Evolutionary conservation across 2,329 filamentous ascomycete genomes (phyloP).

Genomic region (Beauveria australis): DNA sequence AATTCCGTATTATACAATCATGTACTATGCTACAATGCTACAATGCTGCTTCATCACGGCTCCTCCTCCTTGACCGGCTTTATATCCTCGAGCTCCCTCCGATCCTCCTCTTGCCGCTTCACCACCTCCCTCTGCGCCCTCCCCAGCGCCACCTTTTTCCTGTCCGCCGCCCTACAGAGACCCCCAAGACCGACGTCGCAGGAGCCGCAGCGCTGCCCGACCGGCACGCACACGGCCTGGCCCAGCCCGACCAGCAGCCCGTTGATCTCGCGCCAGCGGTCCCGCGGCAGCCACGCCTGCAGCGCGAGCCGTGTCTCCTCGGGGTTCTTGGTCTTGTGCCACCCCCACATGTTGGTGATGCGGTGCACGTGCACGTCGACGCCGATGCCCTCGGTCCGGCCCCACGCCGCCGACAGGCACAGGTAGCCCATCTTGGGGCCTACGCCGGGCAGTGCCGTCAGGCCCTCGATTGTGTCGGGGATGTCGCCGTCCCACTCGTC

Average conservation of each 20-base stretch:
- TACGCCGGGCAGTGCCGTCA: conserved; percentile 74
- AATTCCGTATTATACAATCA: neutral
- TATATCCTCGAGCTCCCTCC: conserved; percentile 18
- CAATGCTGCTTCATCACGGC: too few species aligned
- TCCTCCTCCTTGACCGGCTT: conserved; percentile 14
- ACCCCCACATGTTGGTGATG: conserved; percentile 90
- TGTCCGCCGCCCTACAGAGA: conserved; percentile 66
- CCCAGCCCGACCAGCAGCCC: conserved; percentile 80
- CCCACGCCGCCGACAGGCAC: conserved; percentile 67
- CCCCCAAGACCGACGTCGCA: conserved; percentile 72
- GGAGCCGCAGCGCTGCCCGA: conserved; percentile 73
- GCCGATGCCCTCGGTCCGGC: conserved; percentile 65
- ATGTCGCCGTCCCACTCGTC: conserved; percentile 69
- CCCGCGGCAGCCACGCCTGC: conserved; percentile 73
- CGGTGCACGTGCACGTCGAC: conserved; percentile 94
- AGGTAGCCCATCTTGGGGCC: conserved; percentile 94
- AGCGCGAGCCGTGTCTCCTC: conserved; percentile 73
- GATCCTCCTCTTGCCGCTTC: conserved; percentile 18
- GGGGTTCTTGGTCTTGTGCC: conserved; percentile 72
- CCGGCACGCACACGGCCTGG: conserved; percentile 76
- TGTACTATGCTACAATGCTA: too few species aligned
- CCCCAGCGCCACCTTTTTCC: conserved; percentile 44
- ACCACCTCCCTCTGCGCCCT: neutral
- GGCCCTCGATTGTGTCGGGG: conserved; percentile 65
- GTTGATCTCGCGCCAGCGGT: conserved; percentile 90